Evolutionary conservation across 2,329 filamentous ascomycete species (phyloP).

Genomic region (Curvularia sp.): DNA sequence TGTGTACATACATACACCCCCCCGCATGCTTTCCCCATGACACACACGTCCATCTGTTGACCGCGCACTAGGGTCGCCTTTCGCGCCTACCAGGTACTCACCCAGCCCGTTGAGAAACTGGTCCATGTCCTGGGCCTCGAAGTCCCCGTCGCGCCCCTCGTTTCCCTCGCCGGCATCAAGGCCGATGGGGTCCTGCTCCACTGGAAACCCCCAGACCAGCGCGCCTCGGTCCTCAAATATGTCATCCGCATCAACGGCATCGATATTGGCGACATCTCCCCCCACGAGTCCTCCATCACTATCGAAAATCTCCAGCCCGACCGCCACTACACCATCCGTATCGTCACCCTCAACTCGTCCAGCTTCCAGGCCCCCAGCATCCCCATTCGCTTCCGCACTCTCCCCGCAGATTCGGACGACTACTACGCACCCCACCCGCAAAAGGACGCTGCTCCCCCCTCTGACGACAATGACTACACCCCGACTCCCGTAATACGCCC

Average conservation of each 20-base stretch:
- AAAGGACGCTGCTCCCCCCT: constrained; percentile 53
- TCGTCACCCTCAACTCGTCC: constrained; percentile 87
- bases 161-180: constrained; percentile 88
- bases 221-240: constrained; percentile 79
- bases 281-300: constrained; percentile 84
- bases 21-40: neutral
- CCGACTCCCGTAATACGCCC: constrained; percentile 62
- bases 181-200: constrained; percentile 86
- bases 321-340: constrained; percentile 90
- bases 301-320: constrained; percentile 86
- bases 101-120: constrained; percentile 88
- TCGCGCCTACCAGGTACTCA: constrained; percentile 85
- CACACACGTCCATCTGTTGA: constrained; percentile 3
- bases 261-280: constrained; percentile 85
- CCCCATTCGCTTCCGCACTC: constrained; percentile 82
- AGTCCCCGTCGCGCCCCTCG: constrained; percentile 85
- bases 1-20: neutral
- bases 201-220: constrained; percentile 78
- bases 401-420: constrained; percentile 52
- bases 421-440: constrained; percentile 59
- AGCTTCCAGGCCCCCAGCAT: constrained; percentile 92
- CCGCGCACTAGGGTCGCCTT: constrained; percentile 71
- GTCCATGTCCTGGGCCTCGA: constrained; percentile 92
- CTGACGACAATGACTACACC: constrained; percentile 53
- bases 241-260: constrained; percentile 93